A percentile compares a stretch with the other conserved stretches of the same genome.
Evolutionary conservation across 2,329 filamentous ascomycete genomes (phyloP).

Genomic region (Biscogniauxia marginata): DNA sequence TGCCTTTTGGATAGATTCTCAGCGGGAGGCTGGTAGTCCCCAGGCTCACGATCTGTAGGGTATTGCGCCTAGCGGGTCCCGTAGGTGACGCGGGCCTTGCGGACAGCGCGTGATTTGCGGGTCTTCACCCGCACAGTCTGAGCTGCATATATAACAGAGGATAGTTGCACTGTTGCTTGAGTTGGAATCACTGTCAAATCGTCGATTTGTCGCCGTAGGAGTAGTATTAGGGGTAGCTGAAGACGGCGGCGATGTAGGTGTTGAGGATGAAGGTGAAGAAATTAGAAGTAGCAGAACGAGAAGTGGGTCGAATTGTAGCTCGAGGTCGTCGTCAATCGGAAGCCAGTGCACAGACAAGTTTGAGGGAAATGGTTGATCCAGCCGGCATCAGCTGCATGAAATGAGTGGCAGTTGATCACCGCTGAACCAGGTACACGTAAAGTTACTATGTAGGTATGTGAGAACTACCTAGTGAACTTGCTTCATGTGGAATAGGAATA

Average conservation of each 20-base stretch:
- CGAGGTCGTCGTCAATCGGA: too few species aligned
- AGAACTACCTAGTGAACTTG: too few species aligned
- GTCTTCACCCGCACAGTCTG: neutral
- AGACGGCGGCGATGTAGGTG: neutral
- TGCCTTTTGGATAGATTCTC: neutral
- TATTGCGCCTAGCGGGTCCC: too few species aligned
- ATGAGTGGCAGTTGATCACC: too few species aligned
- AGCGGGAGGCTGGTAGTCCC: neutral
- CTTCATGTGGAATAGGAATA: too few species aligned
- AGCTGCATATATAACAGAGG: neutral
- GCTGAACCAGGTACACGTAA: too few species aligned
- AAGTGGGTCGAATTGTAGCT: neutral
- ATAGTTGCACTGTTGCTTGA: neutral
- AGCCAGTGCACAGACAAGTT: too few species aligned
- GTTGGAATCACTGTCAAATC: neutral
- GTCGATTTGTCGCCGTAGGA: too few species aligned
- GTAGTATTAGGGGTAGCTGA: too few species aligned
- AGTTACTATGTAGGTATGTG: too few species aligned
- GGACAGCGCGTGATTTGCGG: neutral
- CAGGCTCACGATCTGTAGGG: neutral
- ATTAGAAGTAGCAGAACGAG: neutral
- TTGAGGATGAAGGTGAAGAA: neutral
- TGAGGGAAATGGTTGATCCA: too few species aligned
- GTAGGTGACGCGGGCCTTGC: neutral
- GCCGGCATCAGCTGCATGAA: too few species aligned